These are phyloP conservation scores for Coemansia sp. DNA, from an alignment of 192 early-diverging fungal genomes.

Conservation along the genomic window DNA sequence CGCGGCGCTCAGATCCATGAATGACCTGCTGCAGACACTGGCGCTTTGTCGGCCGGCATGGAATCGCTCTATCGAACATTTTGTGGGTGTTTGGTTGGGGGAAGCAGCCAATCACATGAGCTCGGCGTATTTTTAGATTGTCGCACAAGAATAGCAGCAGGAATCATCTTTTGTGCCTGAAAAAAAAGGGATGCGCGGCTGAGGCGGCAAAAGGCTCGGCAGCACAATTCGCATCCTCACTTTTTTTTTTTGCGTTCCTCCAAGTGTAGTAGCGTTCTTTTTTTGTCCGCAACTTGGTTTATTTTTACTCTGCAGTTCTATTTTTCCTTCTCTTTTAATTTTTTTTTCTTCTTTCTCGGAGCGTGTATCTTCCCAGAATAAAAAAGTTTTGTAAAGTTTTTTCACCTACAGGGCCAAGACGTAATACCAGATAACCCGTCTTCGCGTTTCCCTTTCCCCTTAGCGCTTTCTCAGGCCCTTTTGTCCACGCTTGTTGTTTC, in stretches of 20 bases:
- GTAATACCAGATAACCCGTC: background rate
- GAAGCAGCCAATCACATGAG: slow-evolving; percentile 23
- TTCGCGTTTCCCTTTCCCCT: slow-evolving; percentile 7
- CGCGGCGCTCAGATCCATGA: background rate
- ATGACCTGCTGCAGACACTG: too few species aligned
- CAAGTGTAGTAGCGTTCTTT: background rate
- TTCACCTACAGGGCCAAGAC: background rate
- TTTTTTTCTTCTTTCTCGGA: background rate
- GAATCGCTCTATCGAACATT: background rate
- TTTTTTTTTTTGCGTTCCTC: background rate
- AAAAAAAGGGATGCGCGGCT: background rate
- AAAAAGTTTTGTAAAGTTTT: slow-evolving; percentile 2
- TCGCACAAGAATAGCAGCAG: background rate
- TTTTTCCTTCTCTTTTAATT: slow-evolving; percentile 10
- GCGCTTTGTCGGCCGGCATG: background rate
- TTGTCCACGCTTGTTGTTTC: slow-evolving; percentile 13
- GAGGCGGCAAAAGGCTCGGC: background rate
- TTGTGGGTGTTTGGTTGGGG: background rate
- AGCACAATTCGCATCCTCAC: background rate
- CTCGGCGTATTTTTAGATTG: slow-evolving; percentile 20
- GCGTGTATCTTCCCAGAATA: background rate
- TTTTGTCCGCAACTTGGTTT: slow-evolving; percentile 13
- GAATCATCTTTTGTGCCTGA: background rate
- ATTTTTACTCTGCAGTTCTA: slow-evolving; percentile 23
- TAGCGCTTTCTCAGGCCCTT: slow-evolving; percentile 6